Percentiles rank a stretch among this genome's conserved stretches.
Conservation (phyloP, 2,329 filamentous ascomycete genomes). For the Sporothrix pallida region DNA sequence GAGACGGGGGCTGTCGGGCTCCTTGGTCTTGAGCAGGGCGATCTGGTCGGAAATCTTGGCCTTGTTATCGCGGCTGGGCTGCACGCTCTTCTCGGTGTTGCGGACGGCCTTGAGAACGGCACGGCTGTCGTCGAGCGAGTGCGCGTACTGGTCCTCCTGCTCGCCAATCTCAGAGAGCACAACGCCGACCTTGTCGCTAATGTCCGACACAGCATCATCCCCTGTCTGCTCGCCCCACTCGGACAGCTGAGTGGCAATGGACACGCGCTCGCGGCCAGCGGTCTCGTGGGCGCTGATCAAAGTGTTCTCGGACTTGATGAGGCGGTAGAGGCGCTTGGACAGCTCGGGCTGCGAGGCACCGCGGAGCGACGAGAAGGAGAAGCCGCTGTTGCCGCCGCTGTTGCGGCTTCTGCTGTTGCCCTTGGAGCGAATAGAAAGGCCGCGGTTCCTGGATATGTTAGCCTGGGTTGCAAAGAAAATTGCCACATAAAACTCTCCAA, state of each 20-base stretch:
- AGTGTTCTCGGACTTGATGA: slow-evolving; percentile 95
- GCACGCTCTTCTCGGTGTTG: slow-evolving; percentile 93
- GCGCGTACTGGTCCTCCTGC: slow-evolving; percentile 87
- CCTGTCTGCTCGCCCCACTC: slow-evolving; percentile 95
- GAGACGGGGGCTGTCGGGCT: slow-evolving; percentile 81
- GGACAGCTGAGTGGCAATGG: slow-evolving; percentile 87
- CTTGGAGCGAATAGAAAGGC: slow-evolving; percentile 74
- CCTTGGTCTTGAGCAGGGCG: slow-evolving; percentile 86
- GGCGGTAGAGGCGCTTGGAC: slow-evolving; percentile 82
- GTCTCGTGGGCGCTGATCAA: slow-evolving; percentile 83
- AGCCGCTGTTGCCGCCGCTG: slow-evolving; percentile 62
- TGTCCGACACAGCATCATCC: slow-evolving; percentile 84
- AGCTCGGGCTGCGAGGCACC: slow-evolving; percentile 86
- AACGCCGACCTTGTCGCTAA: slow-evolving; percentile 95
- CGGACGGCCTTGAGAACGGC: slow-evolving; percentile 85
- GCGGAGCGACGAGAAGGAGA: slow-evolving; percentile 85
- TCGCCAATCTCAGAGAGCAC: slow-evolving; percentile 90
- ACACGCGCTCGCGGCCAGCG: slow-evolving; percentile 81
- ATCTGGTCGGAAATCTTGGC: slow-evolving; percentile 92
- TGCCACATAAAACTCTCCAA: not conserved
- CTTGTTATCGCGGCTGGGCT: slow-evolving; percentile 87
- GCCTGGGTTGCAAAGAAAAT: not conserved
- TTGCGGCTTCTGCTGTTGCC: slow-evolving; percentile 46
- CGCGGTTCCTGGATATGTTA: slow-evolving; percentile 65
- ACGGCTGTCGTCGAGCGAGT: slow-evolving; percentile 84